Evolutionary conservation across 352 stramenopile species (phyloP).

Genomic region (Phytophthora boehmeriae): DNA sequence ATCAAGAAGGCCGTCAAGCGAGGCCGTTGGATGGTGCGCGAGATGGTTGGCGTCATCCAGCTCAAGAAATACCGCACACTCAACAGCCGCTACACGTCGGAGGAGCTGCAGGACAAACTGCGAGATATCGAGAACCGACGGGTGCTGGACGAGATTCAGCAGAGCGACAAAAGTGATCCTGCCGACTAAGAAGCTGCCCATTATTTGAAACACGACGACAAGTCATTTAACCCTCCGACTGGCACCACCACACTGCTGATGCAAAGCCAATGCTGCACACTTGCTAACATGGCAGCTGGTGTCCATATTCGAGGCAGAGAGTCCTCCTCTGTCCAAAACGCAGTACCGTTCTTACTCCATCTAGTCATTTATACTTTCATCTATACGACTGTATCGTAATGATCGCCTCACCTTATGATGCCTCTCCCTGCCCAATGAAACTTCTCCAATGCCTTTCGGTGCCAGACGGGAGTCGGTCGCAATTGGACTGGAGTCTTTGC

Average conservation of each 20-base stretch:
- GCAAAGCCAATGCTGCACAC: no score
- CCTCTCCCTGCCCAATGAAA: not conserved
- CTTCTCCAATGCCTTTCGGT: not conserved
- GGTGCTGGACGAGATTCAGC: constrained; percentile 20
- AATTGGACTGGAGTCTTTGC: not conserved
- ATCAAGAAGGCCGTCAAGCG: constrained; percentile 93
- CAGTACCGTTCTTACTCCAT: no score
- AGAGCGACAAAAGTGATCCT: constrained; percentile 4
- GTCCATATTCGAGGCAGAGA: no score
- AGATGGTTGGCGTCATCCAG: constrained; percentile 97
- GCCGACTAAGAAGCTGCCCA: no score
- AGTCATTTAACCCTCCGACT: no score
- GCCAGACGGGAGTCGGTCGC: no score
- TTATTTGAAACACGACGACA: no score
- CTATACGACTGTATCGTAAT: not conserved
- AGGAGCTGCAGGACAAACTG: constrained; percentile 73
- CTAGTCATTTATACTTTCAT: no score
- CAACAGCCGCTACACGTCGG: constrained; percentile 91
- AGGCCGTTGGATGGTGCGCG: constrained; percentile 93
- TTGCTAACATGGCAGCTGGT: no score
- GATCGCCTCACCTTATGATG: not conserved
- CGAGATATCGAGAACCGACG: constrained; percentile 52
- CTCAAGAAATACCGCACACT: constrained; percentile 98
- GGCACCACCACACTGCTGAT: no score
- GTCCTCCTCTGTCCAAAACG: no score